Base-by-base conservation (phyloP, 192 early-diverging fungal genomes). In the Umbelopsis sp. region DNA sequence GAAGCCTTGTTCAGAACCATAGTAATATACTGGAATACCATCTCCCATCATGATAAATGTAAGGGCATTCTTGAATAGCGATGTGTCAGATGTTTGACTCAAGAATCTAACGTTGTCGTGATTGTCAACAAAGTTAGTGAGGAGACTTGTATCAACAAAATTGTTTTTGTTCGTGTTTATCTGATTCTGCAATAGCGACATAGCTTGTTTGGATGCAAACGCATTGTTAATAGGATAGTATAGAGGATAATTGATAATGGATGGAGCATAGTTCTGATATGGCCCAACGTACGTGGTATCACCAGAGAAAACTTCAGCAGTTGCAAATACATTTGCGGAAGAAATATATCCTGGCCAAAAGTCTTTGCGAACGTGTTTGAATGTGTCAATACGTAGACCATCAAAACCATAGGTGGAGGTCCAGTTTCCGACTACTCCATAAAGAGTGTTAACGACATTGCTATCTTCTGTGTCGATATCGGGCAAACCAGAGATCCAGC, bases 321-420 rank as follows among this genome's bases (percentile, higher is more conserved):
- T 79, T 0, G 74, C 50, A 68, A 83, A 84, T 6, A 81, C 80
- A 26, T 74, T 56, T 16, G 76, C 66, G n/a, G 65, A 34, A 41
- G 31, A 31, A 16, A 70, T 65, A 62, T 66, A 85, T 2, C n/a
- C 51, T 26, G 67, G 59, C 83, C 78, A 85, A 70, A 86, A 85
- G 51, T 31, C 31, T 38, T 67, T 68, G 6, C 69, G 75, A 32
- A 87, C 31, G 66, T 84, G 76, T 51, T 73, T 84, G n/a, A 74
- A 79, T 0, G 84, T 78, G 47, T 85, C 84, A 10, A 85, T 70
- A 22, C 84, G 74, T 51, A 86, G 54, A 11, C 75, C 84, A 66
- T 85, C 84, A 26, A 86, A 69, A 21, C 62, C 65, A 68, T 77
- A 85, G 44, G 49, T 77, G 22, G 24, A 71, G 2, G 65, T 66